Conservation (phyloP, 257 asterid genomes). For the Prunella vulgaris region DNA sequence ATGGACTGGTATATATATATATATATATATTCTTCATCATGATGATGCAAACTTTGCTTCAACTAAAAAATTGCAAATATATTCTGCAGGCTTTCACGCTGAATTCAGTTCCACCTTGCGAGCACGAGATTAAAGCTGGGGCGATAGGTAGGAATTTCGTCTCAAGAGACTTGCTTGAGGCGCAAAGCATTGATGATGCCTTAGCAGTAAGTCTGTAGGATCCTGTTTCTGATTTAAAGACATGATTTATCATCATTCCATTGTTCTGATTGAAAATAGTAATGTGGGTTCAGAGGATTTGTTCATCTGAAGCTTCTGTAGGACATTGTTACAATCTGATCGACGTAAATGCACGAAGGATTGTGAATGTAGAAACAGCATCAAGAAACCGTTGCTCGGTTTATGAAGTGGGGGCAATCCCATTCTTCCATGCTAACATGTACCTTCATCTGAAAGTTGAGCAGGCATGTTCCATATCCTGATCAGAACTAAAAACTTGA, state of each 20-base stretch:
- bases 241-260: too few species aligned
- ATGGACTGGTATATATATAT: conserved; percentile 88
- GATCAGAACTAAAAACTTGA: background rate
- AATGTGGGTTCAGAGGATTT: conserved; percentile 54
- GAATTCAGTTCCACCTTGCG: conserved; percentile 78
- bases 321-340: conserved; percentile 88
- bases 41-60: background rate
- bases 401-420: conserved; percentile 51
- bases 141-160: conserved; percentile 76
- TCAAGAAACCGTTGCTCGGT: conserved; percentile 66
- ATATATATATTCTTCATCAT: background rate
- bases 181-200: conserved; percentile 68
- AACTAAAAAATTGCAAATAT: background rate
- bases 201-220: conserved; percentile 38
- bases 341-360: conserved; percentile 52
- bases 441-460: conserved; percentile 77
- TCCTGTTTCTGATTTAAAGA: background rate
- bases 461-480: conserved; percentile 46
- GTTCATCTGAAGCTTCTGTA: conserved; percentile 55
- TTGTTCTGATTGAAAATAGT: background rate
- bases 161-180: conserved; percentile 79
- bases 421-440: conserved; percentile 89
- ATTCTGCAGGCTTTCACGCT: conserved; percentile 66
- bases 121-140: conserved; percentile 65
- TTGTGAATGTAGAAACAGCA: conserved; percentile 80